A percentile compares a stretch with the other conserved stretches of the same genome.
Conservation (phyloP, 208 protist species). For the Trypanosoma congolense region DNA sequence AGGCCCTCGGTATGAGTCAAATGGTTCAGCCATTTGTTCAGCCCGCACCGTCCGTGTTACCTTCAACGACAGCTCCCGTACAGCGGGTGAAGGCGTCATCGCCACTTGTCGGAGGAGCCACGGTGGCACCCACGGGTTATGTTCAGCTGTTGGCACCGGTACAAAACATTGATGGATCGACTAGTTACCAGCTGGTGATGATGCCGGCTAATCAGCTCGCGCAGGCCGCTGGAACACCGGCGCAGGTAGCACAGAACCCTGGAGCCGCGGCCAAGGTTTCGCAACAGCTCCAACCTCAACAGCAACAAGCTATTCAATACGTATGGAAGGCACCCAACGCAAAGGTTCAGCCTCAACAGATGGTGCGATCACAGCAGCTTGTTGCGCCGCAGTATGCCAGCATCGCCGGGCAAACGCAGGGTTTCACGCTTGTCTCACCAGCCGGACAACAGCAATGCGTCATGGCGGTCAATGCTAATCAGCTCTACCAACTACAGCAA, state of each 20-base stretch:
- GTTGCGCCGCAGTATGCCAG: conserved; percentile 13
- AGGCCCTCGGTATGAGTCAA: background rate
- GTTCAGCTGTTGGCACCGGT: conserved; percentile 14
- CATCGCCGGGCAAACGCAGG: conserved; percentile 4
- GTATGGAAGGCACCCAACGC: conserved; percentile 8
- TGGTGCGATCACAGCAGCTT: conserved; percentile 6
- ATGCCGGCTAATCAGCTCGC: conserved; percentile 14
- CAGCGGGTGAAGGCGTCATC: background rate
- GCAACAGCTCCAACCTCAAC: conserved; percentile 26
- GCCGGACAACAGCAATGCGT: conserved; percentile 19
- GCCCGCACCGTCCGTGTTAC: background rate
- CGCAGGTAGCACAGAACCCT: conserved; percentile 3
- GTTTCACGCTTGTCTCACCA: conserved; percentile 13
- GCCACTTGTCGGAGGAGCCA: background rate
- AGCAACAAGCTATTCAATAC: conserved; percentile 15
- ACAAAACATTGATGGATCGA: conserved; percentile 9
- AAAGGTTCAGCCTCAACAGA: conserved; percentile 3
- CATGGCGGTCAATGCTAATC: conserved; percentile 13
- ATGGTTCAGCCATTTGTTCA: background rate
- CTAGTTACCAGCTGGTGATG: conserved; percentile 17
- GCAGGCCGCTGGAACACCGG: background rate
- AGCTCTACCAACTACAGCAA: conserved; percentile 11
- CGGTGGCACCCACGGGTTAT: conserved; percentile 10
- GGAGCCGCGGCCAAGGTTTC: conserved; percentile 2
- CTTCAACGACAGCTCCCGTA: background rate